Evolutionary conservation across 2,329 filamentous ascomycete genomes (phyloP).

Genomic region (Neoarthrinium moseri): DNA sequence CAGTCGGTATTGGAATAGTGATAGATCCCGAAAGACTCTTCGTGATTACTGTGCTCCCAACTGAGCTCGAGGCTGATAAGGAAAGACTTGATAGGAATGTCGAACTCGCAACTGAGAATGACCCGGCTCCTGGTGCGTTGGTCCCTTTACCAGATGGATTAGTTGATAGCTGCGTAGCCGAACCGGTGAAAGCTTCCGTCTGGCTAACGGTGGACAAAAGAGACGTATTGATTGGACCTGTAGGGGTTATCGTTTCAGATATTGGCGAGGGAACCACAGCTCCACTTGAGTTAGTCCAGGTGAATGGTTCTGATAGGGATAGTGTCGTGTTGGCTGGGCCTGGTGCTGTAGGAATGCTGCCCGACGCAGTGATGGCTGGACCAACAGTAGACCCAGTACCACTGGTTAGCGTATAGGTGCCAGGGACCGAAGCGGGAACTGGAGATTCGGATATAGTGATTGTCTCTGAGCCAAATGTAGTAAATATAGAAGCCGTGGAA

Average conservation of each 20-base stretch:
- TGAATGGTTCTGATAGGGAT: neutral
- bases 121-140: too few species aligned
- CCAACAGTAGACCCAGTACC: constrained; percentile 4
- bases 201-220: neutral
- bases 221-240: too few species aligned
- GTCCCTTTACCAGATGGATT: neutral
- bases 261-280: neutral
- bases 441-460: constrained; percentile 1
- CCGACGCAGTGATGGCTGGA: constrained; percentile 11
- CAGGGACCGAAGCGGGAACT: neutral
- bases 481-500: neutral
- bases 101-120: neutral
- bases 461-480: neutral
- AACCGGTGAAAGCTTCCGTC: constrained; percentile 13
- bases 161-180: constrained; percentile 12
- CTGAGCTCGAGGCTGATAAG: too few species aligned
- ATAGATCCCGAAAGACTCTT: too few species aligned
- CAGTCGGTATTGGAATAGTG: too few species aligned
- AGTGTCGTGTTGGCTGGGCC: constrained; percentile 10
- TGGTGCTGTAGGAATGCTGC: constrained; percentile 14
- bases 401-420: neutral
- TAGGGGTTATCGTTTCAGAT: too few species aligned
- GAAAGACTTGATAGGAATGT: constrained; percentile 3
- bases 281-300: neutral
- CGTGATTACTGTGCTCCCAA: too few species aligned